These are phyloP conservation scores for Areca catechu DNA, from an alignment of 176 grass and related monocot genomes.

Conservation along the genomic window DNA sequence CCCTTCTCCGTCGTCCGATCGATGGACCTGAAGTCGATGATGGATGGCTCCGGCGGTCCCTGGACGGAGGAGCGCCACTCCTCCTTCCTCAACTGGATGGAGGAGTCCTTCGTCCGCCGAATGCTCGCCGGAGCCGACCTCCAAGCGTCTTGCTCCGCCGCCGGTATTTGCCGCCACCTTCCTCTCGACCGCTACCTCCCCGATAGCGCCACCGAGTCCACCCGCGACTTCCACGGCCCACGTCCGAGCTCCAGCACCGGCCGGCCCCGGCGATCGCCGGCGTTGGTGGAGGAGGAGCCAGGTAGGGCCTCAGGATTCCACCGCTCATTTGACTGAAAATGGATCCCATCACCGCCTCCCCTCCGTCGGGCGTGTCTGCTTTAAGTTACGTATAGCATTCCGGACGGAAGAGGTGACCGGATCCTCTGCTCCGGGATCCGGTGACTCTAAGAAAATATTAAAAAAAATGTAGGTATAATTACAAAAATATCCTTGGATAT, in stretches of 20 bases:
- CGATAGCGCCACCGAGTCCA: neutral
- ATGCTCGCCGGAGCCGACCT: neutral
- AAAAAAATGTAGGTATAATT: no score
- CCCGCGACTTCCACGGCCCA: neutral
- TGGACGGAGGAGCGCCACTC: conserved; percentile 12
- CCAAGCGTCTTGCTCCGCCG: conserved; percentile 1
- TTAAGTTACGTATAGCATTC: no score
- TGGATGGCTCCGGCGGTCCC: neutral
- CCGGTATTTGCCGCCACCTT: neutral
- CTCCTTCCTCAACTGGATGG: conserved; percentile 15
- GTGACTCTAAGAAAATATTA: no score
- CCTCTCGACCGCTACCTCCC: conserved; percentile 5
- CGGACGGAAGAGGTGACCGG: no score
- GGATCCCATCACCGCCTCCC: no score
- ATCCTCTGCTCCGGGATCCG: no score
- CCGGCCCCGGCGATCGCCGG: neutral
- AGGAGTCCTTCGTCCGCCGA: conserved; percentile 9
- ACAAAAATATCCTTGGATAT: no score
- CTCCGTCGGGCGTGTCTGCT: no score
- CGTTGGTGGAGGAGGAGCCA: no score
- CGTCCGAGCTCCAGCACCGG: neutral
- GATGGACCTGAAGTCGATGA: neutral
- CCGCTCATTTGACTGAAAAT: no score
- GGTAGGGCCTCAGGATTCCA: no score
- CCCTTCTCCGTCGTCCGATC: no score